Evolutionary conservation across 805 yeast species (phyloP).

Genomic region (Candida alai): DNA sequence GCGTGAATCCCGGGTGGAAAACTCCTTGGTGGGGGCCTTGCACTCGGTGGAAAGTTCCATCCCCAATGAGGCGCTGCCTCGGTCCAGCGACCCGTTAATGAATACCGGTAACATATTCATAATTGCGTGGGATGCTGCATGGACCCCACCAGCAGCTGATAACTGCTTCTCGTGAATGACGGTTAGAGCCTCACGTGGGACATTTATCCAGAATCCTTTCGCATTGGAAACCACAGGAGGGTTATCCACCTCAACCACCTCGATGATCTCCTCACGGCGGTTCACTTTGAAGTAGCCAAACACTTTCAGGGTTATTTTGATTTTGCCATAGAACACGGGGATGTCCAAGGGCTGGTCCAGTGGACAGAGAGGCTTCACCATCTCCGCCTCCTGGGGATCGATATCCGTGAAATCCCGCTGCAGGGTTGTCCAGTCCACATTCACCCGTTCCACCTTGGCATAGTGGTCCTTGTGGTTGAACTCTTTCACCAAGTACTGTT

Average conservation of each 20-base stretch:
- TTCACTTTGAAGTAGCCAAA: constrained; percentile 93
- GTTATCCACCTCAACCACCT: constrained; percentile 86
- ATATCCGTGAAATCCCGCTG: constrained; percentile 93
- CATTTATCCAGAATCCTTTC: constrained; percentile 90
- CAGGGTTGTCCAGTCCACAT: constrained; percentile 89
- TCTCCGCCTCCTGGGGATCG: constrained; percentile 75
- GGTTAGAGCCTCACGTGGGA: constrained; percentile 64
- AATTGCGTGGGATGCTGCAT: constrained; percentile 90
- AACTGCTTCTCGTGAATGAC: constrained; percentile 53
- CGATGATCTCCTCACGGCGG: constrained; percentile 72
- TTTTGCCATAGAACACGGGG: constrained; percentile 74
- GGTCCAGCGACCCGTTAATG: constrained; percentile 50
- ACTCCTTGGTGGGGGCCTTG: constrained; percentile 96
- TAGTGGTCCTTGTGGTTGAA: constrained; percentile 72
- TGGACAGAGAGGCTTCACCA: constrained; percentile 49
- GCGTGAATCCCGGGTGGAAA: constrained; percentile 66
- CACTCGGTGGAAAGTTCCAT: constrained; percentile 86
- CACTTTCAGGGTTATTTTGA: constrained; percentile 69
- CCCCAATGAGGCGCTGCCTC: constrained; percentile 27
- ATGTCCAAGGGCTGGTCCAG: constrained; percentile 37
- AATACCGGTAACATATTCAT: constrained; percentile 74
- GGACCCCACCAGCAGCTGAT: constrained; percentile 87
- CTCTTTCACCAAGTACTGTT: constrained; percentile 80
- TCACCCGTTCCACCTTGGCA: constrained; percentile 84
- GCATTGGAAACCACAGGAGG: constrained; percentile 72